Evolutionary conservation across 140 eudicot species (phyloP).

Genomic region (Cichorium intybus): DNA sequence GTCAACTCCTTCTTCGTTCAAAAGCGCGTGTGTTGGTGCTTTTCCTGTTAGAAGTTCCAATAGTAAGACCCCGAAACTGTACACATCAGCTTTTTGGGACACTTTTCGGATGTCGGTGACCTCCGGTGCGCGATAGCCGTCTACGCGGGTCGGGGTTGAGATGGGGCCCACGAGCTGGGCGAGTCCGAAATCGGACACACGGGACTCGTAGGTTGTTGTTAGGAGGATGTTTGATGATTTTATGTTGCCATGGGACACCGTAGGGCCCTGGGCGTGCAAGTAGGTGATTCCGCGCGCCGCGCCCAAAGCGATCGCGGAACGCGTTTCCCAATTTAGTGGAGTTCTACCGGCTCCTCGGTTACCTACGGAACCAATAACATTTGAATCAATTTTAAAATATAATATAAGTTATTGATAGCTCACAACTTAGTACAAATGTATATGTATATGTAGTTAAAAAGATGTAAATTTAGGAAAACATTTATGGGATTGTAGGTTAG

Average conservation of each 20-base stretch:
- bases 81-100: slow-evolving; percentile 82
- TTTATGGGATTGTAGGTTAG: no score
- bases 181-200: slow-evolving; percentile 82
- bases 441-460: no score
- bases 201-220: slow-evolving; percentile 62
- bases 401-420: background rate
- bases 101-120: slow-evolving; percentile 65
- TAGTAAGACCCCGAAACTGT: slow-evolving; percentile 72
- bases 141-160: slow-evolving; percentile 59
- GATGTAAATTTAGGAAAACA: no score
- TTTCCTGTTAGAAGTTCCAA: slow-evolving; percentile 75
- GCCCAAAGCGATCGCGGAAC: slow-evolving; percentile 67
- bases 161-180: slow-evolving; percentile 72
- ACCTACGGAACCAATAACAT: slow-evolving; percentile 33
- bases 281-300: slow-evolving; percentile 76
- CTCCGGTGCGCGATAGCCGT: slow-evolving; percentile 87
- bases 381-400: no score
- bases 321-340: slow-evolving; percentile 79
- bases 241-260: slow-evolving; percentile 73
- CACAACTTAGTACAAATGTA: no score
- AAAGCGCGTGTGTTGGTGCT: slow-evolving; percentile 67
- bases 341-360: slow-evolving; percentile 79
- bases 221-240: slow-evolving; percentile 78
- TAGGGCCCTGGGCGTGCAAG: slow-evolving; percentile 63
- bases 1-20: slow-evolving; percentile 85